Percentiles rank a stretch among this genome's conserved stretches.
Conservation (phyloP, 768 basidiomycete species). For the Boletales sp. region DNA sequence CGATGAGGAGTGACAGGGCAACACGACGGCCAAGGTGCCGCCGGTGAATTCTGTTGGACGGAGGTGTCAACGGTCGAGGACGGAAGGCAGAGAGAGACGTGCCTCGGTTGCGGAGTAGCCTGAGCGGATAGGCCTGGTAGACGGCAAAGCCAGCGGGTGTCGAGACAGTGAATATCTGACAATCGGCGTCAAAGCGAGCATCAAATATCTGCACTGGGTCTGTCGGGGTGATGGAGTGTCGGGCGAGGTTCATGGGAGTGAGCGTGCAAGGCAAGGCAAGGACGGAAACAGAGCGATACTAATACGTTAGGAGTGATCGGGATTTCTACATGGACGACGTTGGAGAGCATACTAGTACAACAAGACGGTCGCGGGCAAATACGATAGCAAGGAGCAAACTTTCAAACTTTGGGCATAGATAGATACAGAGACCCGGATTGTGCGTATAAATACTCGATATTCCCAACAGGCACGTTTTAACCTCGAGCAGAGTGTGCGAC, state of each 20-base stretch:
- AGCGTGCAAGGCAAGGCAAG: conserved; percentile 14
- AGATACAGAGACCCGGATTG: conserved; percentile 12
- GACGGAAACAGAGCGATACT: conserved; percentile 19
- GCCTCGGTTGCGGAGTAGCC: conserved; percentile 82
- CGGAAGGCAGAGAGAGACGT: conserved; percentile 13
- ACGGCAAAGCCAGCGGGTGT: conserved; percentile 82
- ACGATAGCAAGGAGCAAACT: conserved; percentile 14
- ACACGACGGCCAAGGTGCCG: conserved; percentile 72
- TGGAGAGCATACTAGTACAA: conserved; percentile 8
- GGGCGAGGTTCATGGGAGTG: conserved; percentile 78
- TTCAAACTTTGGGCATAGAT: conserved; percentile 21
- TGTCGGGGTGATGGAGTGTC: conserved; percentile 78
- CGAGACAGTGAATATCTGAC: conserved; percentile 73
- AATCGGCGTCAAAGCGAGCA: conserved; percentile 77
- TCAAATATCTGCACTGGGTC: conserved; percentile 72
- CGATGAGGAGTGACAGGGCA: conserved; percentile 79
- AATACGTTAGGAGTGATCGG: conserved; percentile 9
- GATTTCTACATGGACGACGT: conserved; percentile 5
- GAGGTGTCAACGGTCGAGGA: conserved; percentile 11
- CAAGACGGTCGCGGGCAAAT: conserved; percentile 7
- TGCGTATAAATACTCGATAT: conserved; percentile 18
- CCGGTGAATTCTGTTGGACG: conserved; percentile 60
- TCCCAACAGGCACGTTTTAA: conserved; percentile 3
- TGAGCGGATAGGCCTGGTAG: conserved; percentile 72
- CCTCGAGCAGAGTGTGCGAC: conserved; percentile 30